Conservation (phyloP, 805 yeast genomes). For the Candida nemodendra region DNA sequence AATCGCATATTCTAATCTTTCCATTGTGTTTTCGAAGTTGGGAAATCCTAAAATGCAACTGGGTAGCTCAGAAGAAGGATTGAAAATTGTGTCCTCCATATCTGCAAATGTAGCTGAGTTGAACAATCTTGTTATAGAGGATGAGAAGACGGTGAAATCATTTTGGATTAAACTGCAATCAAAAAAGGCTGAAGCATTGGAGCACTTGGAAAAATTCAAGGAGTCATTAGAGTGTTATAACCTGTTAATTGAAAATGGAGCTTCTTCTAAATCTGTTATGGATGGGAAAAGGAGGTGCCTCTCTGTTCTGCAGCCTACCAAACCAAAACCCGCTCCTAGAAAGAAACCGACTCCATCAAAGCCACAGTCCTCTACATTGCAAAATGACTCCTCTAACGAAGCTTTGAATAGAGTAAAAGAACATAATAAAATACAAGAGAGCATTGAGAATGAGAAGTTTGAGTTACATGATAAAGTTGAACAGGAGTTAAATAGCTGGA, state of each 20-base stretch:
- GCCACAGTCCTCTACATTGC: not conserved
- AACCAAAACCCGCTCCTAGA: constrained; percentile 30
- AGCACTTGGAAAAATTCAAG: constrained; percentile 67
- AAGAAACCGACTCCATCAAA: constrained; percentile 22
- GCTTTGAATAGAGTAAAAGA: constrained; percentile 53
- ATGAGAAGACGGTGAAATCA: constrained; percentile 55
- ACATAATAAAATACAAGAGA: constrained; percentile 43
- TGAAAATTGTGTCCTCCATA: constrained; percentile 36
- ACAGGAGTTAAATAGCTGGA: constrained; percentile 58
- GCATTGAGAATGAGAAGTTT: constrained; percentile 56
- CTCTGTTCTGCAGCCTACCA: constrained; percentile 55
- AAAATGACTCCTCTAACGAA: constrained; percentile 24
- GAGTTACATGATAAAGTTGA: constrained; percentile 64
- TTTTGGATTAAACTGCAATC: constrained; percentile 72
- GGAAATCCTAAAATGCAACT: constrained; percentile 66
- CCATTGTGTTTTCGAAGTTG: constrained; percentile 60
- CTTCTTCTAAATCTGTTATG: constrained; percentile 58
- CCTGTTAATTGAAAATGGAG: constrained; percentile 64
- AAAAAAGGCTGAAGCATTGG: constrained; percentile 81
- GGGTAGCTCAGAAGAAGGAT: constrained; percentile 46
- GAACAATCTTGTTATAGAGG: constrained; percentile 36
- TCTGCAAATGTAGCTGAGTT: constrained; percentile 22
- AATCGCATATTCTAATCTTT: constrained; percentile 72
- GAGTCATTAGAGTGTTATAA: constrained; percentile 64
- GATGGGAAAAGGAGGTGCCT: constrained; percentile 84